Base-by-base conservation (phyloP, 192 early-diverging fungal genomes). In the Mortierella alpina region DNA sequence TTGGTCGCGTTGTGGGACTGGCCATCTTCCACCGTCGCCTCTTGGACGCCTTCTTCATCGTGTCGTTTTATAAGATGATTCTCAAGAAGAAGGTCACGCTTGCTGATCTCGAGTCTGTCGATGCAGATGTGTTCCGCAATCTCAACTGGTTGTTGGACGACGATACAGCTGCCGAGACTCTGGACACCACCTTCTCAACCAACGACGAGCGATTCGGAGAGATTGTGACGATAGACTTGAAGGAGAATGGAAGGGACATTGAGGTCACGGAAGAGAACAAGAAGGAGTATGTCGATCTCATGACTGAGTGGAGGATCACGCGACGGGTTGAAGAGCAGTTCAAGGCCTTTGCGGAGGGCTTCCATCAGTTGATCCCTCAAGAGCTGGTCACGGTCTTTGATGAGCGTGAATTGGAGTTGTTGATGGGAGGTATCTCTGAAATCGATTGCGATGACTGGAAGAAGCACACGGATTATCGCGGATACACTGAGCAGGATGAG, bases 381-480 rank as follows among this genome's bases (percentile, higher is more conserved):
- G 97, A 99, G n/a, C 87, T 98, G 54, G 92, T 98, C 68, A 89
- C 92, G 45, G 96, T 99, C 23, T 99, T 98, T 88, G 97, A 99
- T 74, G 96, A 98, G 83, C 93, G 95, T 67, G 96, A 99, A 87
- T 85, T 99, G 57, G 96, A 99, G 90, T 86, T 99, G 55, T 89
- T 99, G 46, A 97, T 99, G 85, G 96, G 96, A 23, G 97, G 97
- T 68, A 91, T 99, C 69, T 93, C 93, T 20, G 96, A 99, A 70
- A 95, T 99, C 70, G 96, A 99, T 84, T 86, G 96, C 11, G 96
- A 97, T 47, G 97, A 99, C 84, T 99, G 97, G 97, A 96, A 95
- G 89, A 99, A 97, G 87, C 89, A 98, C 78, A 99, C 96, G 7
- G 96, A 99, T 82, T 99, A 99, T 75, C 86, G 96, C 54, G 96